Evolutionary conservation across 441 rosid species (phyloP).

Genomic region (Arabidopsis lyrata): DNA sequence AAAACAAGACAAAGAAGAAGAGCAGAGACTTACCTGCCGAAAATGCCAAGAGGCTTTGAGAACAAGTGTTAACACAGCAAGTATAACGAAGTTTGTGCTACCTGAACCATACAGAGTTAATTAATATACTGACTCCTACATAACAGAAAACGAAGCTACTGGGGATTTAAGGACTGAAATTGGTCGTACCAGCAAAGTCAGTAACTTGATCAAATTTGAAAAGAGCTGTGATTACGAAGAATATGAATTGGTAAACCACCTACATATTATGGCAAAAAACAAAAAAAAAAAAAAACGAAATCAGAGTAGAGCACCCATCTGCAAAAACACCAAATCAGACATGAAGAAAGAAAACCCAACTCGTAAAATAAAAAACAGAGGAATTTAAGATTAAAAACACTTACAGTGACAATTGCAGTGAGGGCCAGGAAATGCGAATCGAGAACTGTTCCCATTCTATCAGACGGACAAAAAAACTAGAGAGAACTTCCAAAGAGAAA

Average conservation of each 20-base stretch:
- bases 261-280: conserved; percentile 35
- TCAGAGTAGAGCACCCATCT: too few species aligned
- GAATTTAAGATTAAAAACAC: too few species aligned
- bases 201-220: conserved; percentile 93
- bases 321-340: too few species aligned
- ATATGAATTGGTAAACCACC: conserved; percentile 81
- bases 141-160: neutral
- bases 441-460: too few species aligned
- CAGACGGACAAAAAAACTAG: too few species aligned
- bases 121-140: neutral
- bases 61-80: conserved; percentile 78
- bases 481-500: too few species aligned
- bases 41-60: conserved; percentile 83
- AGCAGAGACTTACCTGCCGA: conserved; percentile 68
- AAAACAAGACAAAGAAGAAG: neutral
- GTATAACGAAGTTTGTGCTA: conserved; percentile 81
- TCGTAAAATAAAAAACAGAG: too few species aligned
- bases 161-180: neutral
- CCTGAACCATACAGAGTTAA: conserved; percentile 49
- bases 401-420: too few species aligned
- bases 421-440: too few species aligned
- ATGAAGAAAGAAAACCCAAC: too few species aligned
- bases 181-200: conserved; percentile 82
- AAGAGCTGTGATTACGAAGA: conserved; percentile 85
- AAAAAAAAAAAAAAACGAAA: too few species aligned